phyloP scores from a whole-genome alignment of 768 basidiomycete species.

The Sarcodon aspratus region DNA sequence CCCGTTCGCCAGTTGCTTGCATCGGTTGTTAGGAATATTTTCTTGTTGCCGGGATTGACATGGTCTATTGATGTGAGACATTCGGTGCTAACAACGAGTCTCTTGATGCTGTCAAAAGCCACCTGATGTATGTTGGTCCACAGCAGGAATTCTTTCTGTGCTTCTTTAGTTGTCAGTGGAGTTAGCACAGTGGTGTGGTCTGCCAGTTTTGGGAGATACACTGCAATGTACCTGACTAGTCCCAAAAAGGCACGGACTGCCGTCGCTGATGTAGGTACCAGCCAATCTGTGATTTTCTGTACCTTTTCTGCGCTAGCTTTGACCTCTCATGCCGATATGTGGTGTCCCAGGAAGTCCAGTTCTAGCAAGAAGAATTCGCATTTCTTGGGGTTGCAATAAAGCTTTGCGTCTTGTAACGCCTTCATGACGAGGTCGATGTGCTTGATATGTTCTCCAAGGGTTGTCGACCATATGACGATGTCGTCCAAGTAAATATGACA shows the following conservation, averaged over 20 bases:
- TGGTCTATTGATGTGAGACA: slow-evolving; percentile 23
- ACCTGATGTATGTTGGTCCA: slow-evolving; percentile 18
- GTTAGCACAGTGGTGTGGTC: slow-evolving; percentile 10
- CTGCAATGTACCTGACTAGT: slow-evolving; percentile 11
- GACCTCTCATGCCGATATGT: slow-evolving; percentile 18
- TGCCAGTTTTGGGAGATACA: slow-evolving; percentile 9
- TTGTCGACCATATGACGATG: slow-evolving; percentile 32
- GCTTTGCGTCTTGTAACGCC: slow-evolving; percentile 6
- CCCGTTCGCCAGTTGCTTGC: slow-evolving; percentile 19
- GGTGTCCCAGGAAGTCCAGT: slow-evolving; percentile 21
- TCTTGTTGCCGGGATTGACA: slow-evolving; percentile 13
- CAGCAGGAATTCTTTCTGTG: slow-evolving; percentile 13
- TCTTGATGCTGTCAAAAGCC: slow-evolving; percentile 26
- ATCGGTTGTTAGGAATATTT: slow-evolving; percentile 24
- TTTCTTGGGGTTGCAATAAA: slow-evolving; percentile 19
- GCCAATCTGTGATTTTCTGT: slow-evolving; percentile 20
- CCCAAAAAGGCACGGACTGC: slow-evolving; percentile 9
- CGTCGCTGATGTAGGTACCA: slow-evolving; percentile 12
- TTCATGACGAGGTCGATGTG: slow-evolving; percentile 11
- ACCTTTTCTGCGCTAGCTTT: slow-evolving; percentile 17
- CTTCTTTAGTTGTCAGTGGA: slow-evolving; percentile 15
- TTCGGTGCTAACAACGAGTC: slow-evolving; percentile 11
- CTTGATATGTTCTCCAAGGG: slow-evolving; percentile 14
- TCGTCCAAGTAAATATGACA: slow-evolving; percentile 35
- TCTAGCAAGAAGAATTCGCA: slow-evolving; percentile 14